phyloP scores from a whole-genome alignment of 176 grass and related monocot genomes.

The maize (Zea mays) region Zm-B73-REFERENCE-NAM-5.0 NC_050103.1:79794501-79795000 shows the following conservation, averaged over 20 bases:
- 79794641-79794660: conserved; percentile 28
- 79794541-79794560: conserved; percentile 75
- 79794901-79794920: not conserved
- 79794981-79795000: not conserved
- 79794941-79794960: not conserved
- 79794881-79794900: not conserved
- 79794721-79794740: not conserved
- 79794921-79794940: not conserved
- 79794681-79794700: conserved; percentile 6
- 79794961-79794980: not conserved
- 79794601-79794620: conserved; percentile 59
- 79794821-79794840: no score
- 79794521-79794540: conserved; percentile 9
- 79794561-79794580: conserved; percentile 67
- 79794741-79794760: not conserved
- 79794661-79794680: not conserved
- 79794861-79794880: no score
- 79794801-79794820: not conserved
- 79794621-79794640: conserved; percentile 36
- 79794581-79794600: conserved; percentile 53
- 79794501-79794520: not conserved
- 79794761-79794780: not conserved
- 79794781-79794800: not conserved
- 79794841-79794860: no score
- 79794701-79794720: not conserved